phyloP scores from a whole-genome alignment of 2,329 filamentous ascomycete species.

The Fonsecaea multimorphosa region DNA sequence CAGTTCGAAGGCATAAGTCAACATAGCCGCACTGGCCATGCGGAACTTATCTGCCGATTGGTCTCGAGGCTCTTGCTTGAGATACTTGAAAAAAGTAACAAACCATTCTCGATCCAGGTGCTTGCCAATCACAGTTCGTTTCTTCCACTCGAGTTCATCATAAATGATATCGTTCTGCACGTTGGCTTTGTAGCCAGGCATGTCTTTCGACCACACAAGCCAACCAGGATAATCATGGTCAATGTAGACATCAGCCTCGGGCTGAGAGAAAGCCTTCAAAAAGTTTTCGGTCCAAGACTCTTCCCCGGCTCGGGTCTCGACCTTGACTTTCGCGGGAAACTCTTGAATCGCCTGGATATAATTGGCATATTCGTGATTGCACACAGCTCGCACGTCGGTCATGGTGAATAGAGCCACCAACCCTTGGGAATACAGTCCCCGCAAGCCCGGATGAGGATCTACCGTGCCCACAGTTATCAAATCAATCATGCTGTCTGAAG shows the following conservation, averaged over 20 bases:
- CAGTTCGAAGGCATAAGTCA: slow-evolving; percentile 89
- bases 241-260: slow-evolving; percentile 83
- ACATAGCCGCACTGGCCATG: slow-evolving; percentile 82
- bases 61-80: slow-evolving; percentile 95
- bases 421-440: slow-evolving; percentile 79
- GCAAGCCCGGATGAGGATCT: slow-evolving; percentile 85
- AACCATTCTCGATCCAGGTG: slow-evolving; percentile 86
- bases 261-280: slow-evolving; percentile 76
- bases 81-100: slow-evolving; percentile 82
- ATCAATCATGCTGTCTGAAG: slow-evolving; percentile 79
- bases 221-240: slow-evolving; percentile 93
- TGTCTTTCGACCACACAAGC: slow-evolving; percentile 91
- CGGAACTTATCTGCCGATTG: slow-evolving; percentile 81
- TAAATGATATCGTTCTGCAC: slow-evolving; percentile 72
- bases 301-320: slow-evolving; percentile 76
- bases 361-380: slow-evolving; percentile 84
- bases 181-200: slow-evolving; percentile 78
- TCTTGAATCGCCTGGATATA: slow-evolving; percentile 82
- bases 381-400: slow-evolving; percentile 83
- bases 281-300: slow-evolving; percentile 79
- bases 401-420: slow-evolving; percentile 82
- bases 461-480: slow-evolving; percentile 82
- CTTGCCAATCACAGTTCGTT: slow-evolving; percentile 78
- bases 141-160: slow-evolving; percentile 76
- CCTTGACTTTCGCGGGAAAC: slow-evolving; percentile 75